Conservation (phyloP, 2,329 filamentous ascomycete genomes). For the Blumeria hordei region DNA sequence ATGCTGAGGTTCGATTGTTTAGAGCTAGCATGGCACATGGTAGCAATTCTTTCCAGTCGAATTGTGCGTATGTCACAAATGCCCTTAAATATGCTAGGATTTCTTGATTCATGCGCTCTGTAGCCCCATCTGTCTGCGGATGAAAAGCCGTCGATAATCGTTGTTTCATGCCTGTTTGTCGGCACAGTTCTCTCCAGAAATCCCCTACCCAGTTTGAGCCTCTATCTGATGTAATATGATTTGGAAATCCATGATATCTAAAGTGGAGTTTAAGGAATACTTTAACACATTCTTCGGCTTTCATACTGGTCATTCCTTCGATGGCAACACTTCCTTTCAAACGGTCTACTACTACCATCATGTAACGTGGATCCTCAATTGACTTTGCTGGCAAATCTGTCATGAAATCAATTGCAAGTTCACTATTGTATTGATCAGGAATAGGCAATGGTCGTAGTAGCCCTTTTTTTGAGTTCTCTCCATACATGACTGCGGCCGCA, state of each 20-base stretch:
- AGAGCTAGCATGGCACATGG: not conserved
- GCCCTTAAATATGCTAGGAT: not conserved
- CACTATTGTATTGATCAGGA: not conserved
- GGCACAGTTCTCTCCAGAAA: not conserved
- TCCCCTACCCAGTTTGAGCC: not conserved
- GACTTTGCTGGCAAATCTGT: not conserved
- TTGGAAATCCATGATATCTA: not conserved
- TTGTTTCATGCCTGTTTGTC: not conserved
- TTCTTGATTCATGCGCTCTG: not conserved
- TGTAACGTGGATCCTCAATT: not conserved
- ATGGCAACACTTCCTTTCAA: not conserved
- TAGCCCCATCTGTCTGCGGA: not conserved
- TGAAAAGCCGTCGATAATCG: not conserved
- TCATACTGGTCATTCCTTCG: not conserved
- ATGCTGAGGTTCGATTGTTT: not conserved
- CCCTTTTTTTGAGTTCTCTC: not conserved
- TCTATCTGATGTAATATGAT: not conserved
- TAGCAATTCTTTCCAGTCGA: not conserved
- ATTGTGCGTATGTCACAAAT: not conserved
- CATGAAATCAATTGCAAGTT: not conserved
- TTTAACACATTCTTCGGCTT: not conserved
- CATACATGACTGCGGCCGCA: not conserved
- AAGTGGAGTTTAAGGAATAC: not conserved
- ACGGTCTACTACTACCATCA: not conserved
- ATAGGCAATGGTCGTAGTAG: not conserved